phyloP scores from a whole-genome alignment of 495 filamentous ascomycete genomes.

The Venustampulla echinocandica region DNA sequence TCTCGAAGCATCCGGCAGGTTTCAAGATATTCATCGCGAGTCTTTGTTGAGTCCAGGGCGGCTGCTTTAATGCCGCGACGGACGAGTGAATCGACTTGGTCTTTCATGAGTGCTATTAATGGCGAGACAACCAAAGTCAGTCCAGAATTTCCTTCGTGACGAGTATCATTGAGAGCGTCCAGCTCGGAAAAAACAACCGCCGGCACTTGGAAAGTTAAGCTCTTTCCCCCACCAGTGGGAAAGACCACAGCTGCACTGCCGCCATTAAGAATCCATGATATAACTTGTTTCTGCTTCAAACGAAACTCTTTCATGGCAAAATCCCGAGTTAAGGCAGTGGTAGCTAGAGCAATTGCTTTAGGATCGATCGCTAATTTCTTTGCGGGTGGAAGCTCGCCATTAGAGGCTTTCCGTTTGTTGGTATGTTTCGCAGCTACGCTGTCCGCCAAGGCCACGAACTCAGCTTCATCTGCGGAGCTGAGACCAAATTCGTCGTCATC shows the following conservation, averaged over 20 bases:
- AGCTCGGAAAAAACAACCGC: constrained; percentile 43
- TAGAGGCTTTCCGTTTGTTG: constrained; percentile 10
- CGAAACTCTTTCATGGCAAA: constrained; percentile 42
- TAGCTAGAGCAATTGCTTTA: constrained; percentile 17
- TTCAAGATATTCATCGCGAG: constrained; percentile 33
- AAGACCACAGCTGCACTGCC: constrained; percentile 46
- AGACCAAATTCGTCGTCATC: constrained; percentile 7
- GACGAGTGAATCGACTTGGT: constrained; percentile 45
- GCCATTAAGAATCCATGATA: constrained; percentile 38
- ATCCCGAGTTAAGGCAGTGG: constrained; percentile 30
- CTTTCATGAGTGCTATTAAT: constrained; percentile 50
- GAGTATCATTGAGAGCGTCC: constrained; percentile 25
- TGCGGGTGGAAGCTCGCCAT: neutral
- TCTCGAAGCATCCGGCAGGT: constrained; percentile 36
- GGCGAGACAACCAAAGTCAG: constrained; percentile 48
- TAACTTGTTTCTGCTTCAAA: constrained; percentile 45
- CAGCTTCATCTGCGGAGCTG: constrained; percentile 17
- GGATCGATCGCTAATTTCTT: constrained; percentile 16
- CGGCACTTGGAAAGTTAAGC: constrained; percentile 49
- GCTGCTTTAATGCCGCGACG: constrained; percentile 41
- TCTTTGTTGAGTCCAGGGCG: constrained; percentile 45
- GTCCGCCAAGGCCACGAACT: constrained; percentile 9
- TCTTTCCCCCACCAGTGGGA: constrained; percentile 53
- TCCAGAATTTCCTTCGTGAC: constrained; percentile 26
- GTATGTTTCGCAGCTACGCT: neutral